Evolutionary conservation across 2,329 filamentous ascomycete species (phyloP).

Genomic region (Chrysosporium keratinophilum): DNA sequence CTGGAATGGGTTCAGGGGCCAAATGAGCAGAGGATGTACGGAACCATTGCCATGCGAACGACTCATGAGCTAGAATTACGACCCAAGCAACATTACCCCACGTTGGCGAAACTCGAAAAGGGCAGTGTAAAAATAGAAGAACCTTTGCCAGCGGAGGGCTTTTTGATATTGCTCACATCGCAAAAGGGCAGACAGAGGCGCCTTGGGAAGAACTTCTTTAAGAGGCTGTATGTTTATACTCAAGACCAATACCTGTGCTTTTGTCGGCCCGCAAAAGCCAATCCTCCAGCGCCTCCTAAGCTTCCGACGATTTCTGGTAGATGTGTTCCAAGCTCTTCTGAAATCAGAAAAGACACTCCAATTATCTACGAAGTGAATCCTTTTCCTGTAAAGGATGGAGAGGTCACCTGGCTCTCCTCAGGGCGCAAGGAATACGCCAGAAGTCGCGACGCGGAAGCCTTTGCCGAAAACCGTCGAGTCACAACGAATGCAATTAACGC

Average conservation of each 20-base stretch:
- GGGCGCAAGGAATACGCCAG: constrained; percentile 36
- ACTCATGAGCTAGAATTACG: constrained; percentile 57
- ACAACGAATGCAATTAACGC: constrained; percentile 47
- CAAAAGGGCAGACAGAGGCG: constrained; percentile 50
- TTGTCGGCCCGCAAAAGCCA: constrained; percentile 49
- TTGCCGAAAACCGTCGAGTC: constrained; percentile 49
- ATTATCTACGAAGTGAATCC: constrained; percentile 53
- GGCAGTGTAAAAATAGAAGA: constrained; percentile 41
- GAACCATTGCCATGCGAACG: constrained; percentile 55
- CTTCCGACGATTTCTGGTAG: constrained; percentile 36
- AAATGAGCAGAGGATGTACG: constrained; percentile 59
- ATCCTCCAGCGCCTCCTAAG: constrained; percentile 50
- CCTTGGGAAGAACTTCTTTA: constrained; percentile 53
- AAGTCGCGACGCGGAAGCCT: constrained; percentile 48
- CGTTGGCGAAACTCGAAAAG: constrained; percentile 35
- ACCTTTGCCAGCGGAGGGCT: constrained; percentile 55
- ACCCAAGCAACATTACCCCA: constrained; percentile 55
- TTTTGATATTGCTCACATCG: constrained; percentile 54
- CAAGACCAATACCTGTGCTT: constrained; percentile 56
- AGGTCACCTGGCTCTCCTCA: constrained; percentile 48
- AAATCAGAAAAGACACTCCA: constrained; percentile 49
- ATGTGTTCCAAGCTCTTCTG: constrained; percentile 43
- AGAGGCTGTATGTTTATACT: constrained; percentile 54
- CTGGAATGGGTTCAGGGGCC: constrained; percentile 58
- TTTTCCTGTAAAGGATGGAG: constrained; percentile 44